phyloP scores from a whole-genome alignment of 2,329 filamentous ascomycete genomes.

The Salinomyces thailandicus region DNA sequence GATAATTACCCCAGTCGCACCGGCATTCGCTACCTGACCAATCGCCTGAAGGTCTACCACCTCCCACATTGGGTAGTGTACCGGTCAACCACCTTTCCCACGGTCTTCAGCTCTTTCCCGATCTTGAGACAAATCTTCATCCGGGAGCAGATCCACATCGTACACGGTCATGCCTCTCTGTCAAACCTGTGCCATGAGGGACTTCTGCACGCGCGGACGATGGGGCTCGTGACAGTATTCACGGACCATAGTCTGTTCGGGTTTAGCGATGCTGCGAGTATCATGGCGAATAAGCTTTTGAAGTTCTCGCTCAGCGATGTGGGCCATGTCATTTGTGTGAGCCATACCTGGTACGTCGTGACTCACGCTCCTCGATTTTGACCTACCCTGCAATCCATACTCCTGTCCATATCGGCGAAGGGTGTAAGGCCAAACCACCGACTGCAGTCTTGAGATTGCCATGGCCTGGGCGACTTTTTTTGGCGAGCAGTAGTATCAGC shows the following conservation, averaged over 20 bases:
- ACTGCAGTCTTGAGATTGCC: too few relatives aligned
- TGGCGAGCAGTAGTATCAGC: too few relatives aligned
- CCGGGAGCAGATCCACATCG: constrained; percentile 88
- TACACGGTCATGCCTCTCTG: constrained; percentile 91
- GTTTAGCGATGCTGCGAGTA: constrained; percentile 91
- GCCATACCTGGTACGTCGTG: constrained; percentile 74
- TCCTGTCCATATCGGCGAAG: too few relatives aligned
- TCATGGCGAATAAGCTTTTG: constrained; percentile 90
- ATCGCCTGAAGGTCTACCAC: constrained; percentile 96
- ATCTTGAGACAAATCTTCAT: constrained; percentile 95
- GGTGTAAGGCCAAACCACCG: too few relatives aligned
- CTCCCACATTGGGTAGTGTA: constrained; percentile 95
- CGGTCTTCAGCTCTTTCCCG: constrained; percentile 96
- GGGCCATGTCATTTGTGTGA: constrained; percentile 96
- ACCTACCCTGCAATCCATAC: background rate
- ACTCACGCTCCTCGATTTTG: background rate
- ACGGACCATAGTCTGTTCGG: constrained; percentile 97
- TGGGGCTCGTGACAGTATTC: constrained; percentile 92
- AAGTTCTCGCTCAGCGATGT: constrained; percentile 96
- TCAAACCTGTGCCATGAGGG: constrained; percentile 91
- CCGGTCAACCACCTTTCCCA: constrained; percentile 84
- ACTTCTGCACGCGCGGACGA: constrained; percentile 86
- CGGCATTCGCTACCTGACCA: constrained; percentile 89
- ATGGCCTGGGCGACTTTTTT: too few relatives aligned
- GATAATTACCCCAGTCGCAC: constrained; percentile 46